These are phyloP conservation scores for Chrysanthemum seticuspe DNA, from an alignment of 129 eudicot species.

Conservation along the genomic window DNA sequence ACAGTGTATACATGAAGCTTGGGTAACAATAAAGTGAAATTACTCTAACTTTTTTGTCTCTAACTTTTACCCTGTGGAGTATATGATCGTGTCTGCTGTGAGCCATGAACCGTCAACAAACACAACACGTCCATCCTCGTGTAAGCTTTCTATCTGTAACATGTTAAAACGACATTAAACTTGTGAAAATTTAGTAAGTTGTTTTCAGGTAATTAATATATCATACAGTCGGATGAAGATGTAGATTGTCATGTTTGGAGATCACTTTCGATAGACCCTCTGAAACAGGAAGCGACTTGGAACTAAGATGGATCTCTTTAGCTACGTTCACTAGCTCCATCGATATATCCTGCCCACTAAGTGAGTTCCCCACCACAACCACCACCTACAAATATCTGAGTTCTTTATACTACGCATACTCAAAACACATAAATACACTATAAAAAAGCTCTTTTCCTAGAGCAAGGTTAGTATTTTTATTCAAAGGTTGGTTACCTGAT, in stretches of 20 bases:
- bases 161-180: background rate
- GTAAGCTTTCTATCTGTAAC: conserved; percentile 72
- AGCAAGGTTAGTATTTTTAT: too few relatives aligned
- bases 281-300: conserved; percentile 53
- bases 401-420: too few relatives aligned
- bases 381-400: conserved; percentile 47
- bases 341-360: conserved; percentile 91
- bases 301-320: conserved; percentile 71
- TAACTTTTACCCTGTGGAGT: conserved; percentile 76
- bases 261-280: conserved; percentile 77
- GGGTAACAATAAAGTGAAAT: conserved; percentile 2
- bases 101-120: conserved; percentile 60
- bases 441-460: too few relatives aligned
- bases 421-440: too few relatives aligned
- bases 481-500: conserved; percentile 49
- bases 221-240: conserved; percentile 68
- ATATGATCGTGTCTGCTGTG: conserved; percentile 77
- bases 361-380: conserved; percentile 81
- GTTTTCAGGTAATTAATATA: too few relatives aligned
- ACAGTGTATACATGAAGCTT: conserved; percentile 9
- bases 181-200: background rate
- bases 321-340: conserved; percentile 84
- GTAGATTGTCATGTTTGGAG: conserved; percentile 58
- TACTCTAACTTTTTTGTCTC: background rate
- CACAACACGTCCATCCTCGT: conserved; percentile 75